Evolutionary conservation across 192 early-diverging fungal genomes (phyloP), one percentile per base, ranked within the genome.

Genomic region (Coemansia sp.): DNA sequence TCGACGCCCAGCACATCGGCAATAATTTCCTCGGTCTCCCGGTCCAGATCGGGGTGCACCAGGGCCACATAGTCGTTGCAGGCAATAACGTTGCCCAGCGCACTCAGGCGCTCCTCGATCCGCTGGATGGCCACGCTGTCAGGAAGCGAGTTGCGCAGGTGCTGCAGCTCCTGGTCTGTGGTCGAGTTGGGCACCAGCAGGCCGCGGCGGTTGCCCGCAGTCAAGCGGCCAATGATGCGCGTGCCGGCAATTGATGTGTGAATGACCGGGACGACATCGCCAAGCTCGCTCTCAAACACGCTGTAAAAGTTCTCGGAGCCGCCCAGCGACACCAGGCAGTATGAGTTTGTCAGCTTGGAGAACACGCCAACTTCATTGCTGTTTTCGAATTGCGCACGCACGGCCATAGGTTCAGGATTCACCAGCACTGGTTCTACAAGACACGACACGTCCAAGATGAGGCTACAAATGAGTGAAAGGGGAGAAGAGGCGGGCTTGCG

Each of bases 1-100:
- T 99, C 96, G 28, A 99, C 96, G 47, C 89, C 85, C 22, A 99
- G 82, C n/a, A 90, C 90, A 75, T 99, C 96, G 34, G 92, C 91
- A 79, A 99, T 97, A 55, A 99, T 97, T 66, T 99, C 96, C 69
- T 99, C 95, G 11, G 96, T 99, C 65, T 99, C 96, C 43, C 91
- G 80, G 75, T 99, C 96, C 49, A 99, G 85, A 69, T 99, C 96
- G 15, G 96, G 96, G 64, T 99, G 96, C 17, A 98, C 92, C 23
- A 99, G 83, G 2, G 96, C 96, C 28, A 96, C 95, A 65, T 99
- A 96, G 68, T 99, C 96, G 69, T 99, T 99, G 81, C 96, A 99
- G 17, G 92, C 93, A 82, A 99, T 94, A 15, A 99, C 96, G 76
- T 99, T 99, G 40, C 96, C 96, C 21, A 99, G 80, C 20, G 96